phyloP scores from a whole-genome alignment of 2,329 filamentous ascomycete species.

The Trichophyton rubrum region DNA sequence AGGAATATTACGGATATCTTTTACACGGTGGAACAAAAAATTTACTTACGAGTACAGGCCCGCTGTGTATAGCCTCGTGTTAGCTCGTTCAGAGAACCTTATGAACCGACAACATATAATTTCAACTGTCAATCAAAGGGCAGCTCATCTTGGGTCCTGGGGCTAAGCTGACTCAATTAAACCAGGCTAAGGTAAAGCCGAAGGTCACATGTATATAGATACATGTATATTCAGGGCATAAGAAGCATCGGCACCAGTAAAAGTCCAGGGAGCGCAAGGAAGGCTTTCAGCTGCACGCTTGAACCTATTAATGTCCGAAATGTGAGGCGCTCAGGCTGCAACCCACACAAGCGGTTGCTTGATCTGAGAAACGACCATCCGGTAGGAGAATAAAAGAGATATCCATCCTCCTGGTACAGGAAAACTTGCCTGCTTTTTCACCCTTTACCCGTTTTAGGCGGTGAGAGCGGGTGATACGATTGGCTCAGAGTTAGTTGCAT shows the following conservation, averaged over 20 bases:
- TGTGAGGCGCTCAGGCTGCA: conserved; percentile 14
- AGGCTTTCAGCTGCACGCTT: neutral
- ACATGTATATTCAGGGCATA: neutral
- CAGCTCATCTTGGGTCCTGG: neutral
- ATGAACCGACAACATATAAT: neutral
- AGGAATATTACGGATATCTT: neutral
- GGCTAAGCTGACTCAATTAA: neutral
- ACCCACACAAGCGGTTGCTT: neutral
- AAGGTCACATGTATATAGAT: neutral
- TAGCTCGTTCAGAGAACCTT: neutral
- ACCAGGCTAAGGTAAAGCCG: neutral
- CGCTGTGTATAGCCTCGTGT: neutral
- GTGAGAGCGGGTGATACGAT: neutral
- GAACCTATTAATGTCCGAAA: conserved; percentile 8
- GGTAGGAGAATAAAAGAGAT: neutral
- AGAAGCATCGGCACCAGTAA: neutral
- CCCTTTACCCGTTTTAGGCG: neutral
- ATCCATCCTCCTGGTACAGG: neutral
- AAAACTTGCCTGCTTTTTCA: neutral
- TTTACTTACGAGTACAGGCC: neutral
- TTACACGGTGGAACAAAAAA: neutral
- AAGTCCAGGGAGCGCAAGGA: neutral
- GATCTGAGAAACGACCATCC: neutral
- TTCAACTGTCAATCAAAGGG: neutral
- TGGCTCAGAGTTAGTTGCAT: neutral